Conservation (phyloP, 129 eudicot species). For the Flaveria sonorensis region DNA sequence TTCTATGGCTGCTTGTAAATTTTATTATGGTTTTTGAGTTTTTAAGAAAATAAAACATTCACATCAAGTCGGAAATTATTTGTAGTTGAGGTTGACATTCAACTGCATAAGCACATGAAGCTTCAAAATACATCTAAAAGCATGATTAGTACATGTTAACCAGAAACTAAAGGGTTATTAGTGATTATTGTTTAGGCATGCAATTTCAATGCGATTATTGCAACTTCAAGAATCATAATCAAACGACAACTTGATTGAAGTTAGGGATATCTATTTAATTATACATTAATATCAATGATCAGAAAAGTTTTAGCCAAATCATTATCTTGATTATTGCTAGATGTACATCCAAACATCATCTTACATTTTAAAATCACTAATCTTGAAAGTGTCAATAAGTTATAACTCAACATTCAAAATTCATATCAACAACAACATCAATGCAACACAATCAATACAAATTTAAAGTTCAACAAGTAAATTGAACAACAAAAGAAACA, state of each 20-base stretch:
- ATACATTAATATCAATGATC: not conserved
- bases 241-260: not conserved
- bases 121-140: not conserved
- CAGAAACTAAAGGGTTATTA: not conserved
- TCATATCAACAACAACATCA: not conserved
- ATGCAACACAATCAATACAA: conserved; percentile 3
- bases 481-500: not conserved
- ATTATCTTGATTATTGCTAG: not conserved
- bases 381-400: not conserved
- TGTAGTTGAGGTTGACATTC: no score
- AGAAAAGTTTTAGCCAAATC: not conserved
- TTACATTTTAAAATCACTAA: not conserved
- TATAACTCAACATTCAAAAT: not conserved
- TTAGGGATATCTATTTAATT: not conserved
- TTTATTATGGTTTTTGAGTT: no score
- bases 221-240: not conserved
- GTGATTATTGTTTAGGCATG: not conserved
- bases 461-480: not conserved
- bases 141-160: not conserved
- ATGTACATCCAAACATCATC: not conserved
- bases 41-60: no score
- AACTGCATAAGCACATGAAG: not conserved
- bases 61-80: no score
- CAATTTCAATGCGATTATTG: not conserved
- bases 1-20: no score